Evolutionary conservation across 768 basidiomycete species (phyloP).

Genomic region (Rubroboletus satanas): DNA sequence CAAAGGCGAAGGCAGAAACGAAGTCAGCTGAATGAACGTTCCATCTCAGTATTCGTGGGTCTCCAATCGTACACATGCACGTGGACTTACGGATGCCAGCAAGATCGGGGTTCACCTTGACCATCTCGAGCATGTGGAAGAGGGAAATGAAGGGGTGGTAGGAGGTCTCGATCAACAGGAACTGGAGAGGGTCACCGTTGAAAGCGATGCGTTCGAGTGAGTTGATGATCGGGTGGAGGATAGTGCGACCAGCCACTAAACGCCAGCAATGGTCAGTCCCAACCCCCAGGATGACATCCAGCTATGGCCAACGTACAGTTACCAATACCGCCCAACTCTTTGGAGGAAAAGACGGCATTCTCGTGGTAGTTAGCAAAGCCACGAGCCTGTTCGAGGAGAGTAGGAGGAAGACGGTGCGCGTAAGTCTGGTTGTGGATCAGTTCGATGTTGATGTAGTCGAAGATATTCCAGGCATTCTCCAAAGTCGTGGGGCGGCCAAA

Average conservation of each 20-base stretch:
- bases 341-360: slow-evolving; percentile 64
- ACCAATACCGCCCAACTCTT: slow-evolving; percentile 60
- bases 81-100: slow-evolving; percentile 58
- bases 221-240: slow-evolving; percentile 65
- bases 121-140: slow-evolving; percentile 71
- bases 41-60: slow-evolving; percentile 9
- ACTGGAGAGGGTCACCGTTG: slow-evolving; percentile 74
- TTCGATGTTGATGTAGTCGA: slow-evolving; percentile 73
- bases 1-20: slow-evolving; percentile 70
- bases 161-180: slow-evolving; percentile 74
- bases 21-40: slow-evolving; percentile 53
- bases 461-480: slow-evolving; percentile 77
- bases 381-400: slow-evolving; percentile 68
- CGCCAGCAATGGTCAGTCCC: slow-evolving; percentile 7
- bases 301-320: slow-evolving; percentile 57
- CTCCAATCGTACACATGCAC: background rate
- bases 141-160: slow-evolving; percentile 91
- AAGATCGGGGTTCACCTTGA: slow-evolving; percentile 54
- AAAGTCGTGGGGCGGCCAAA: slow-evolving; percentile 64
- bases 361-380: slow-evolving; percentile 80
- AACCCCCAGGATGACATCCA: background rate
- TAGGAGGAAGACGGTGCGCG: slow-evolving; percentile 76
- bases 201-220: slow-evolving; percentile 77
- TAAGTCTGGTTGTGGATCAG: slow-evolving; percentile 80
- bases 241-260: slow-evolving; percentile 77